A percentile compares a stretch with the other conserved stretches of the same genome.
phyloP scores from a whole-genome alignment of 495 filamentous ascomycete genomes.

The Penicillium coffeae region DNA sequence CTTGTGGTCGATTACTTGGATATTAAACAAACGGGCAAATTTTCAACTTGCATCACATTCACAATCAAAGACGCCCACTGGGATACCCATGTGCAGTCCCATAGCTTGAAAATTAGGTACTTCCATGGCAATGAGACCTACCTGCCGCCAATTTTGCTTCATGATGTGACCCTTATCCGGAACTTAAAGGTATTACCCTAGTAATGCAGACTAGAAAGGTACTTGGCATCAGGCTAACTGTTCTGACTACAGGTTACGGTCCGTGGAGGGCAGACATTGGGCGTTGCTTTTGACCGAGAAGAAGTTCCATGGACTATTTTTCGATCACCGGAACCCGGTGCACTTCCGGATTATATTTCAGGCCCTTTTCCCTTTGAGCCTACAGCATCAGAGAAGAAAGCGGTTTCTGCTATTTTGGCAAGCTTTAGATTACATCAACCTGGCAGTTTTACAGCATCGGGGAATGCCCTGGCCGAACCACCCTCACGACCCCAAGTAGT shows the following conservation, averaged over 20 bases:
- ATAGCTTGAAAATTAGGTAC: constrained; percentile 48
- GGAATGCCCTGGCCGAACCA: background rate
- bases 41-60: constrained; percentile 43
- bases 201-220: too few species aligned
- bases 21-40: constrained; percentile 24
- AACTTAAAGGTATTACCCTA: constrained; percentile 31
- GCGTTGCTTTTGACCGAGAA: constrained; percentile 26
- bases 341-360: constrained; percentile 19
- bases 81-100: constrained; percentile 25
- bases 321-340: constrained; percentile 23
- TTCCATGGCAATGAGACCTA: constrained; percentile 38
- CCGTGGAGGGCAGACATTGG: constrained; percentile 20
- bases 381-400: constrained; percentile 23
- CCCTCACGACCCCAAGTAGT: constrained; percentile 2
- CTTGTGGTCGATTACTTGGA: constrained; percentile 44
- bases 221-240: background rate
- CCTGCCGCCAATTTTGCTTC: constrained; percentile 35
- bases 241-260: constrained; percentile 18
- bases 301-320: constrained; percentile 38
- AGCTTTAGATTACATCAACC: background rate
- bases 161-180: constrained; percentile 48
- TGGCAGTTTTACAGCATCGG: constrained; percentile 1
- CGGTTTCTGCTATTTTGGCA: constrained; percentile 29
- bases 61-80: constrained; percentile 44
- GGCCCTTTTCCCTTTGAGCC: constrained; percentile 32